Conservation (phyloP, 768 basidiomycete genomes). For the Hygrophoropsis aurantiaca region DNA sequence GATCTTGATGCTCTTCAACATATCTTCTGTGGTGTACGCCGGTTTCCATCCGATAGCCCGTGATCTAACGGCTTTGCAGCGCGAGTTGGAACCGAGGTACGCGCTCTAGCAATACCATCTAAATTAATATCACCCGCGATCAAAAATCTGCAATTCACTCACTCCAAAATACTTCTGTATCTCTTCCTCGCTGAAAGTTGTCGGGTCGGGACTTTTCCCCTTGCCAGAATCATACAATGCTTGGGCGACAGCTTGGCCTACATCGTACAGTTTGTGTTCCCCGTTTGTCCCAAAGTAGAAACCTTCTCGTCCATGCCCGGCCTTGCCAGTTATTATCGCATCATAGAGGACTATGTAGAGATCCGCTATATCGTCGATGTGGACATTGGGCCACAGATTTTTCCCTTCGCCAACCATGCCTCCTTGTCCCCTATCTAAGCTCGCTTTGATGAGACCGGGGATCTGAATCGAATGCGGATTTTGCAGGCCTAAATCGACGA, state of each 20-base stretch:
- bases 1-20: constrained; percentile 38
- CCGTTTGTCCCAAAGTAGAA: constrained; percentile 23
- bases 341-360: constrained; percentile 16
- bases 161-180: constrained; percentile 6
- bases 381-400: constrained; percentile 24
- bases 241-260: constrained; percentile 9
- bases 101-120: constrained; percentile 4
- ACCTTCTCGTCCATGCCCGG: constrained; percentile 22
- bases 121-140: not conserved
- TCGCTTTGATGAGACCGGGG: constrained; percentile 19
- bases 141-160: not conserved
- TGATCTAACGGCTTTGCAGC: constrained; percentile 18
- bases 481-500: constrained; percentile 19
- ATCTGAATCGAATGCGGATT: constrained; percentile 24
- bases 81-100: constrained; percentile 24
- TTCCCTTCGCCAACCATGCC: constrained; percentile 24
- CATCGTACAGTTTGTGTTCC: constrained; percentile 17
- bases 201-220: constrained; percentile 7
- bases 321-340: constrained; percentile 5
- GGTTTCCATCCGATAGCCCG: constrained; percentile 29
- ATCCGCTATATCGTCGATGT: constrained; percentile 19
- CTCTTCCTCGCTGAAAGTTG: constrained; percentile 17
- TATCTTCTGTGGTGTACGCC: constrained; percentile 36
- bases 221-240: constrained; percentile 16
- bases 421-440: constrained; percentile 18